Base-by-base conservation (phyloP, 306 rosid species). In the Nissolia schottii region DNA sequence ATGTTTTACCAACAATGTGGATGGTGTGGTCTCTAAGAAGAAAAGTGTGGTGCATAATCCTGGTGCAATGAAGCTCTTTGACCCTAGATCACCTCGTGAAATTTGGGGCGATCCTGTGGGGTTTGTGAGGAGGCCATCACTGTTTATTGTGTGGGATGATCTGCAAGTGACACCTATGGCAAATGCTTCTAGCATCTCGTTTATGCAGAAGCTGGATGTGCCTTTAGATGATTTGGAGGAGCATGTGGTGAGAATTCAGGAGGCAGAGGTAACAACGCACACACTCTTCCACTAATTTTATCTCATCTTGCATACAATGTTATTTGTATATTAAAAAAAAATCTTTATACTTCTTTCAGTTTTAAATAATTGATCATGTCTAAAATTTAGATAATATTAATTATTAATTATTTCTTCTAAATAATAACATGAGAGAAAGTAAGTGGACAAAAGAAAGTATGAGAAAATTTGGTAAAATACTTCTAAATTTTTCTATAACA, bases 141-240 rank as follows among this genome's bases (percentile, higher is more conserved):
- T 74, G 0, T 82, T 74, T 78, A 55, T 64, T 67, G 80, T 77
- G 0, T 77, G 43, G 53, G 77, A 82, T 81, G 77, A 81, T 68
- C 49, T 82, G 10, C 64, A 73, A 13, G 74, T 78, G 28, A 82
- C 31, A 14, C 74, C 77, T 25, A 6, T 78, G 40, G 56, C 23
- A 5, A 35, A 46, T 41, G 1, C 69, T 53, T 81, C 79, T 1
- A 61, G 80, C 62, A 62, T 82, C 73, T 77, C 66, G 2, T 67
- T 78, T 15, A 34, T 78, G 29, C 77, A 74, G 9, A 74, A 78
- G 29, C 7, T 82, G 55, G 63, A 74, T 55, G 41, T 55, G n/a
- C 71, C 74, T 5, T 43, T 82, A 28, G 80, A 82, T 31, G 86
- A 73, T 62, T 54, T 82, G 24, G 80, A 82, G 66, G 80, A 62